Base-by-base conservation (phyloP, 1,139 yeast genomes). In the Pichia sp. region DNA sequence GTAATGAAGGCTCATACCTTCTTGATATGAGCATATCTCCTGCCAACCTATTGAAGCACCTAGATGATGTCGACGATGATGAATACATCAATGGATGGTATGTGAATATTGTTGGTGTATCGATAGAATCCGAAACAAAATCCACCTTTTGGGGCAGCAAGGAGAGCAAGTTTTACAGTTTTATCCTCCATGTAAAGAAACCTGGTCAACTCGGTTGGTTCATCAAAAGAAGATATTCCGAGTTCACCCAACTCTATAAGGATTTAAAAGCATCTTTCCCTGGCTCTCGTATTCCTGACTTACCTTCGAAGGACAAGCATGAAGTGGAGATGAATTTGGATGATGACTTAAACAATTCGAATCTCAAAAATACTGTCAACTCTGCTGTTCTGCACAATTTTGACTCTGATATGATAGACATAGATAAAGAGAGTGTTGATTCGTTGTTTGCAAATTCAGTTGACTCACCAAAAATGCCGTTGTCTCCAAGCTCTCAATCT, bases 91-190 rank as follows among this genome's bases (percentile, higher is more conserved):
- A 87, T 68, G 88, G 87, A 4, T 65, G 81, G 57, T 79, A 77
- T 59, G 61, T 88, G 34, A 86, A 87, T 62, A 79, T 90, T 10
- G 79, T 81, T 34, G 88, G 92, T 0, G 95, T 87, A 0, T 62
- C 72, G 32, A 52, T 60, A 29, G 67, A 61, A 16, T 57, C 55
- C 15, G 71, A 66, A 49, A 51, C 52, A 2, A 62, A 62, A 52
- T 51, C 59, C 13, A 46, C 61, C 13, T 56, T 64, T 36, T 62
- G 66, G 57, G 68, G 66, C 8, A 47, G 62, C 3, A 48, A 57
- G 10, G 65, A 64, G 16, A 47, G 60, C 2, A 59, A 56, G 6
- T 61, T 57, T 57, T 79, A 71, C 61, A 74, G 73, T 53, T 81
- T 81, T 59, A 67, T 81, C 0, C 66, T 81, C 11, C 72, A 75